Evolutionary conservation across 768 basidiomycete genomes (phyloP).

Genomic region (Calocera cornea): DNA sequence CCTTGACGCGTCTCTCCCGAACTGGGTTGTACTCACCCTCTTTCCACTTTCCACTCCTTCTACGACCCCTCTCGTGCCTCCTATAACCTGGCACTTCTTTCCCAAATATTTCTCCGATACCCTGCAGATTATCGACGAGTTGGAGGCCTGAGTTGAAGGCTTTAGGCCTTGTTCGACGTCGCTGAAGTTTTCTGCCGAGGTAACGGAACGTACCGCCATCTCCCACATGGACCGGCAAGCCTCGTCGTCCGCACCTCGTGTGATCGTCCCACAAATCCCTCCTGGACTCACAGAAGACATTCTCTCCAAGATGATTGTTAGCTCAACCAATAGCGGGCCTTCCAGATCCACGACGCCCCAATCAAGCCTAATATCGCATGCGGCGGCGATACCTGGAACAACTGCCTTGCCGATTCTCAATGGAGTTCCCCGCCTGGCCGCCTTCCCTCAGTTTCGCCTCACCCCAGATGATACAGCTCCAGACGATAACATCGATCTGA

Average conservation of each 20-base stretch:
- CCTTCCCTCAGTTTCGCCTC: not conserved
- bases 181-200: not conserved
- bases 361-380: not conserved
- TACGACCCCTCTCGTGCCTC: not conserved
- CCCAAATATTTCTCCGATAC: not conserved
- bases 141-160: no score
- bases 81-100: not conserved
- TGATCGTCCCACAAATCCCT: not conserved
- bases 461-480: not conserved
- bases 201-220: not conserved
- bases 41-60: not conserved
- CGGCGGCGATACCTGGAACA: not conserved
- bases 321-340: not conserved
- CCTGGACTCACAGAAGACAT: not conserved
- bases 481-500: not conserved
- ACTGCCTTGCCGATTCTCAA: not conserved
- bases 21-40: not conserved
- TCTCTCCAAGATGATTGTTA: not conserved
- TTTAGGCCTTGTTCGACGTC: no score
- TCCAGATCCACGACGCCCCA: not conserved
- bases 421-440: not conserved
- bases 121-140: not conserved
- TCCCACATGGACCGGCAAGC: not conserved
- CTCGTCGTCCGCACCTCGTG: not conserved
- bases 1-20: not conserved